Conservation (phyloP, 345 rosid genomes). For the Raphanus raphanistrum region DNA sequence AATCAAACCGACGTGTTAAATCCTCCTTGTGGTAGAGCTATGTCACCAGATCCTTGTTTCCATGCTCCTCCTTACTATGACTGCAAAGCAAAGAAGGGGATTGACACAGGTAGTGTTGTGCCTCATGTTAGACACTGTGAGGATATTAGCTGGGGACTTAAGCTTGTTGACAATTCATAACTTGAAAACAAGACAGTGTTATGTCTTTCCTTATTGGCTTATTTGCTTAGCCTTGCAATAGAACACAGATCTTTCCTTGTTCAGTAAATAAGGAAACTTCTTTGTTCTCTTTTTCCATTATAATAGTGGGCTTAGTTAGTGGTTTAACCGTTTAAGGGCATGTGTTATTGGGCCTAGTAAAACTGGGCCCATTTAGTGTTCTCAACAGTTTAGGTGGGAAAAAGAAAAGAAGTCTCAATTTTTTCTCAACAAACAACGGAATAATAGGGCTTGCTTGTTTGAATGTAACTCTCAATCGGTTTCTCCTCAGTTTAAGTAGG, state of each 20-base stretch:
- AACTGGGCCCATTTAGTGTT: background rate
- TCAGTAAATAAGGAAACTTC: background rate
- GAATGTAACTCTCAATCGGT: slow-evolving; percentile 27
- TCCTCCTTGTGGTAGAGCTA: slow-evolving; percentile 60
- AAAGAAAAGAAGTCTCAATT: background rate
- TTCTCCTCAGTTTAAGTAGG: slow-evolving; percentile 39
- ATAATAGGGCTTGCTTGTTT: slow-evolving; percentile 40
- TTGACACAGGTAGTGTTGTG: slow-evolving; percentile 54
- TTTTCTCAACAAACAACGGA: slow-evolving; percentile 33
- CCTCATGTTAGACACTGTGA: slow-evolving; percentile 71
- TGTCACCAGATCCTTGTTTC: slow-evolving; percentile 80
- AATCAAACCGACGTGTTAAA: slow-evolving; percentile 39
- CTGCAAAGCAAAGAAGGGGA: slow-evolving; percentile 61
- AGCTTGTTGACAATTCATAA: slow-evolving; percentile 52
- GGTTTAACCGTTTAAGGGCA: background rate
- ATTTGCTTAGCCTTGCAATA: background rate
- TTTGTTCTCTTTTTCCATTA: background rate
- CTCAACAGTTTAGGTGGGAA: slow-evolving; percentile 16
- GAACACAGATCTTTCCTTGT: background rate
- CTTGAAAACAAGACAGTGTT: slow-evolving; percentile 13
- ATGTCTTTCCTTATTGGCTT: background rate
- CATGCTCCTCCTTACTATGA: slow-evolving; percentile 77
- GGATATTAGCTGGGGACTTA: slow-evolving; percentile 76
- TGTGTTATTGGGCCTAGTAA: background rate
- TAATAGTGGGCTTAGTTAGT: background rate